These are phyloP conservation scores for Elsinoe ampelina DNA, from an alignment of 2,329 filamentous ascomycete genomes.

Conservation along the genomic window DNA sequence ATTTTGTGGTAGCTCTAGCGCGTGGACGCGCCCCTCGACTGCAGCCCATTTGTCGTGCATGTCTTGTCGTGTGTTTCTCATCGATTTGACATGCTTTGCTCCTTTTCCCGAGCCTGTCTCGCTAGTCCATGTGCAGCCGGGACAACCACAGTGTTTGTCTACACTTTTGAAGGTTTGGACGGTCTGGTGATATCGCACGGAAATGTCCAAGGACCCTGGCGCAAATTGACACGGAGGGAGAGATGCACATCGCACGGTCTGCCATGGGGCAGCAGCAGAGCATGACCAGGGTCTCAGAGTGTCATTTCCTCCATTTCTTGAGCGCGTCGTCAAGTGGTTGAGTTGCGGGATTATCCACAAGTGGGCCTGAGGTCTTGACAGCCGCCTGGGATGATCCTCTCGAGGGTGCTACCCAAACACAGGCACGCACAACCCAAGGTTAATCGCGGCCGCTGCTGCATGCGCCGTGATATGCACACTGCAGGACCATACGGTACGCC, in stretches of 20 bases:
- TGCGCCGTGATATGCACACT: background rate
- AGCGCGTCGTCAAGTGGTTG: conserved; percentile 1
- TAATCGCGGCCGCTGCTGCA: background rate
- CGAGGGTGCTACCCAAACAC: background rate
- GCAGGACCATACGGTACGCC: conserved; percentile 1
- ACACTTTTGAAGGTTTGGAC: background rate
- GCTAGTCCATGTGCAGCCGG: background rate
- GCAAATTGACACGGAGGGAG: conserved; percentile 4
- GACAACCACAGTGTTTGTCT: background rate
- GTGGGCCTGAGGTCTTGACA: background rate
- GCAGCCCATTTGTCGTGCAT: conserved; percentile 4
- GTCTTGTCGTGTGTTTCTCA: conserved; percentile 1
- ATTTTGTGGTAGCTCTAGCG: conserved; percentile 5
- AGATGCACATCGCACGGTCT: background rate
- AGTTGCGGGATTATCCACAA: conserved; percentile 7
- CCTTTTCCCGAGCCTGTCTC: background rate
- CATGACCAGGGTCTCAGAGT: conserved; percentile 8
- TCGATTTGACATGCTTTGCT: conserved; percentile 1
- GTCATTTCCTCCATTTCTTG: background rate
- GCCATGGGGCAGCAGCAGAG: background rate
- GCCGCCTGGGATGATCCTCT: background rate
- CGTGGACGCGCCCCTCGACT: background rate
- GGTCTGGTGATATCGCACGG: background rate
- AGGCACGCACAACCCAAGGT: background rate
- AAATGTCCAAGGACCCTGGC: background rate